Conservation (phyloP, 768 basidiomycete species). For the Paxillus rubicundulus region DNA sequence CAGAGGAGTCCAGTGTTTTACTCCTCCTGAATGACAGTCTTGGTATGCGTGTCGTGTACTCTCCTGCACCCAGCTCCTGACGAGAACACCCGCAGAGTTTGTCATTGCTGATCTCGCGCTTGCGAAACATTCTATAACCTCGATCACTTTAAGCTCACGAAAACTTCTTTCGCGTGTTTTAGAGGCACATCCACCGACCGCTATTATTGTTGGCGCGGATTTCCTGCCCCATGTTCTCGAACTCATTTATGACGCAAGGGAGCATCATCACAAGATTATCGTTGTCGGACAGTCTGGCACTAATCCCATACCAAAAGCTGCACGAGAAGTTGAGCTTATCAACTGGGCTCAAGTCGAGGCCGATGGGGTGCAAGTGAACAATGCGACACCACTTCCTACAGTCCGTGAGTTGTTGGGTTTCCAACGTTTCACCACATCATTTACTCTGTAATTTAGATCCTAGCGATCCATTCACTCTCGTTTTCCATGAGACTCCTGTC, state of each 20-base stretch:
- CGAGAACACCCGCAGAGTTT: slow-evolving; percentile 51
- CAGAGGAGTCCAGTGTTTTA: slow-evolving; percentile 65
- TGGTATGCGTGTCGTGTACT: slow-evolving; percentile 42
- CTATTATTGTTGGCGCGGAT: slow-evolving; percentile 66
- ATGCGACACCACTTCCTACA: slow-evolving; percentile 43
- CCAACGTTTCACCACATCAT: neutral
- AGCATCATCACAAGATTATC: slow-evolving; percentile 58
- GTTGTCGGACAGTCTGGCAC: slow-evolving; percentile 65
- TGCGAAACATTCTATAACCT: slow-evolving; percentile 63
- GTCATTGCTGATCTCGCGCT: slow-evolving; percentile 78
- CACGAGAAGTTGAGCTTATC: slow-evolving; percentile 53
- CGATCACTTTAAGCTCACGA: slow-evolving; percentile 60
- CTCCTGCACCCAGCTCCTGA: neutral
- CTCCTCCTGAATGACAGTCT: slow-evolving; percentile 76
- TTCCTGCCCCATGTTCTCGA: slow-evolving; percentile 72
- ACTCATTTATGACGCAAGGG: slow-evolving; percentile 59
- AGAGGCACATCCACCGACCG: slow-evolving; percentile 65
- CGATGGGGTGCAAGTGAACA: slow-evolving; percentile 49
- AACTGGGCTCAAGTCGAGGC: slow-evolving; percentile 71
- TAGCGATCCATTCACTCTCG: slow-evolving; percentile 63
- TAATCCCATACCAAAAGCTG: slow-evolving; percentile 45
- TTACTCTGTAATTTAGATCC: slow-evolving; percentile 25
- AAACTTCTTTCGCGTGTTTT: slow-evolving; percentile 62
- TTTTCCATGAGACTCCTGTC: slow-evolving; percentile 54
- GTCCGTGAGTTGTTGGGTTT: slow-evolving; percentile 46